A percentile compares a stretch with the other conserved stretches of the same genome.
These are phyloP conservation scores for Colletotrichum cereale DNA, from an alignment of 2,329 filamentous ascomycete genomes.

Conservation along the genomic window DNA sequence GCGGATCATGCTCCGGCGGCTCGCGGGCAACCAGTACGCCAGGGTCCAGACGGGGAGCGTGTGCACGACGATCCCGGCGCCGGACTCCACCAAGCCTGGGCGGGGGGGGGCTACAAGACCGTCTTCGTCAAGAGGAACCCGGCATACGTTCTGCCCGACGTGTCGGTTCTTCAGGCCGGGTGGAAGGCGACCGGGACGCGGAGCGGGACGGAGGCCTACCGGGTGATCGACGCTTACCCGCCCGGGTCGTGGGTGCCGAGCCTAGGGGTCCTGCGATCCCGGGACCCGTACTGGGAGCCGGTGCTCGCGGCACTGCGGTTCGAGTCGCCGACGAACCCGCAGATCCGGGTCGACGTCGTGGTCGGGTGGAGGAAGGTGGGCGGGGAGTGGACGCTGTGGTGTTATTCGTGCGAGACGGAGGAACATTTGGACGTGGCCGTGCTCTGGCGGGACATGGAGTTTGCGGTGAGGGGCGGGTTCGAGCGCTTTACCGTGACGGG, in stretches of 20 bases:
- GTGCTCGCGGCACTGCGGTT: slow-evolving; percentile 2
- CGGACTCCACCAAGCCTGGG: slow-evolving; percentile 7
- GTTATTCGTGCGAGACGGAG: slow-evolving; percentile 3
- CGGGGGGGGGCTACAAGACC: slow-evolving; percentile 7
- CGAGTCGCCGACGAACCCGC: slow-evolving; percentile 6
- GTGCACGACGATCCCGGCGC: slow-evolving; percentile 1
- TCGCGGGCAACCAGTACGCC: slow-evolving; percentile 3
- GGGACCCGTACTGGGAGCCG: not conserved
- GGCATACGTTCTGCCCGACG: not conserved
- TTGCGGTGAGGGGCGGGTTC: not conserved
- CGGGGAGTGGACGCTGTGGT: slow-evolving; percentile 1
- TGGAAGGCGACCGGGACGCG: not conserved
- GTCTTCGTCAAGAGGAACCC: not conserved
- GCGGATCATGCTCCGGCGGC: not conserved
- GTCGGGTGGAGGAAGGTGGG: not conserved
- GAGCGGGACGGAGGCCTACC: not conserved
- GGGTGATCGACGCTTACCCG: not conserved
- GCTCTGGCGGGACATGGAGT: not conserved
- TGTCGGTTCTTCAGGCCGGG: not conserved
- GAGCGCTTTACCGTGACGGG: not conserved
- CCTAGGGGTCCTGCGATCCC: not conserved
- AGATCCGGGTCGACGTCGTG: not conserved
- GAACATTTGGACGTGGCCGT: not conserved
- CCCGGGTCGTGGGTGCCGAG: not conserved
- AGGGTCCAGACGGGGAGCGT: slow-evolving; percentile 1